Conservation (phyloP, 2,329 filamentous ascomycete genomes). For the Aspergillus sp. region DNA sequence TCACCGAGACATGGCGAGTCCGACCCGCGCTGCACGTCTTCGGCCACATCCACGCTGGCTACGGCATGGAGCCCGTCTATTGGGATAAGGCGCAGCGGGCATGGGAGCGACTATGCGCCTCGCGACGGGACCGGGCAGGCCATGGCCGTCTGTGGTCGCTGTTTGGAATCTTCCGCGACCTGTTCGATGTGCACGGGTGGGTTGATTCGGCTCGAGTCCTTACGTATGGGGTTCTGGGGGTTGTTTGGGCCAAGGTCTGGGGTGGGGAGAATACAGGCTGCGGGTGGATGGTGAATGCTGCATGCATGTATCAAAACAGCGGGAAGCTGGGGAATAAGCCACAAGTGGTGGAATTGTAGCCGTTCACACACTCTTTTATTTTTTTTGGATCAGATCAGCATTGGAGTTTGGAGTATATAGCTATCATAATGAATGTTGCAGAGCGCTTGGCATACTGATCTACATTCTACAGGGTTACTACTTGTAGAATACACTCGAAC, state of each 20-base stretch:
- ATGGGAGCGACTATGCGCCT: slow-evolving; percentile 61
- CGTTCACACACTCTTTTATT: background rate
- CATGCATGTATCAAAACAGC: slow-evolving; percentile 37
- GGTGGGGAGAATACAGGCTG: slow-evolving; percentile 44
- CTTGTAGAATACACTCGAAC: no score
- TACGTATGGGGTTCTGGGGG: slow-evolving; percentile 48
- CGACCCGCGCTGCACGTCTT: slow-evolving; percentile 75
- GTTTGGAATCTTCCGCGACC: slow-evolving; percentile 28
- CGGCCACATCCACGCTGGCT: slow-evolving; percentile 75
- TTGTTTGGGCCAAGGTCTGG: slow-evolving; percentile 60
- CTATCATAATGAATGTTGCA: no score
- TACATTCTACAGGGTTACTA: no score
- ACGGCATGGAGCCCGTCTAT: slow-evolving; percentile 64
- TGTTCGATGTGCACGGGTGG: slow-evolving; percentile 37
- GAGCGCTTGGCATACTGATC: no score
- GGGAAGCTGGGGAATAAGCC: slow-evolving; percentile 34
- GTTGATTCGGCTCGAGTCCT: slow-evolving; percentile 47
- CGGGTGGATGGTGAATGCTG: slow-evolving; percentile 58
- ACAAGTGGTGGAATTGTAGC: slow-evolving; percentile 25
- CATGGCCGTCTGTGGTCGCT: slow-evolving; percentile 17
- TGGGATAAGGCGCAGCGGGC: slow-evolving; percentile 70
- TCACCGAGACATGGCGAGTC: slow-evolving; percentile 69
- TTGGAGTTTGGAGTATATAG: no score
- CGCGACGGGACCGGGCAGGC: slow-evolving; percentile 24
- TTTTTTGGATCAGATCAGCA: no score